A percentile compares a stretch with the other conserved stretches of the same genome.
Conservation (phyloP, 78 protist genomes). For the Pigoraptor vietnamica region DNA sequence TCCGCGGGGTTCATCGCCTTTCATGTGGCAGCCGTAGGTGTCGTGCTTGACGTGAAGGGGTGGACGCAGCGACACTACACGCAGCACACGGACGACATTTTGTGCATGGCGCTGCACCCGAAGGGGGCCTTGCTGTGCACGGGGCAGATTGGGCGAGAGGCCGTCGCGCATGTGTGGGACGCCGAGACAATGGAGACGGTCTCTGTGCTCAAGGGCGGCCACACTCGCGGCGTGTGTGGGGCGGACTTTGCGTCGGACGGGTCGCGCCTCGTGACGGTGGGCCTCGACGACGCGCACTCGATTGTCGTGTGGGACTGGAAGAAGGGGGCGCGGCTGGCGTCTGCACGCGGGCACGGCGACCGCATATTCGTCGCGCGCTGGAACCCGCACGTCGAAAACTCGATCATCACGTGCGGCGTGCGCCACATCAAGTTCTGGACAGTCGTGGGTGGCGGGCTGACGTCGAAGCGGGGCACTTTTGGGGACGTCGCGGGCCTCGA, state of each 20-base stretch:
- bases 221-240: not conserved
- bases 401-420: conserved; percentile 35
- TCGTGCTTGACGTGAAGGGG: conserved; percentile 10
- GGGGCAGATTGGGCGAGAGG: conserved; percentile 35
- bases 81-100: conserved; percentile 29
- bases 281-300: conserved; percentile 33
- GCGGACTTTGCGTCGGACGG: conserved; percentile 38
- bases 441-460: not conserved
- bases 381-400: not conserved
- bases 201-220: not conserved
- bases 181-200: not conserved
- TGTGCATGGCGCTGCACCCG: conserved; percentile 11
- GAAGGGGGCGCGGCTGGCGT: not conserved
- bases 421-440: conserved; percentile 48
- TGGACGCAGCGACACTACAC: conserved; percentile 14
- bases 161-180: conserved; percentile 36
- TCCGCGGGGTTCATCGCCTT: not conserved
- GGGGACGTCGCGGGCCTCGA: not conserved
- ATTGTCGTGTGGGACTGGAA: conserved; percentile 49
- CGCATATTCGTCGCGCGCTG: not conserved
- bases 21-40: conserved; percentile 23
- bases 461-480: not conserved
- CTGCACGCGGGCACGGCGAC: not conserved
- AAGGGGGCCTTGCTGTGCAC: conserved; percentile 24
- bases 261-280: conserved; percentile 15